Evolutionary conservation across 2,329 filamentous ascomycete genomes (phyloP).

Genomic region (Fragosphaeria purpurea): DNA sequence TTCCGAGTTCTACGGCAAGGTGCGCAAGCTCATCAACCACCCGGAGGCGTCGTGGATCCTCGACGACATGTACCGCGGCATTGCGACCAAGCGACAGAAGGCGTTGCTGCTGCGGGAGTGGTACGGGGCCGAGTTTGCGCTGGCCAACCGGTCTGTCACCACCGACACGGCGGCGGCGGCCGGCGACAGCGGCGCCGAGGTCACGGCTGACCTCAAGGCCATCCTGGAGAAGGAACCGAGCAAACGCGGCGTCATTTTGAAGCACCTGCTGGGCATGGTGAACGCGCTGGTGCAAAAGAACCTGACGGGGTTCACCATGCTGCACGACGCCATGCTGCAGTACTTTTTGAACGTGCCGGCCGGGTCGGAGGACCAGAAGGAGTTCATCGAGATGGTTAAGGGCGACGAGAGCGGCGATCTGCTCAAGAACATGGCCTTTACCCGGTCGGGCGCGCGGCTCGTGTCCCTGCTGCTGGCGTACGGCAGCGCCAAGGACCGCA

Average conservation of each 20-base stretch:
- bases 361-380: conserved; percentile 70
- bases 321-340: conserved; percentile 96
- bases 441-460: conserved; percentile 73
- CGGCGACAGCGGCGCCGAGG: conserved; percentile 36
- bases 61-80: conserved; percentile 87
- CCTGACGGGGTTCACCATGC: conserved; percentile 91
- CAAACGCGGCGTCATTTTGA: conserved; percentile 81
- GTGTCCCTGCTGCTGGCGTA: conserved; percentile 75
- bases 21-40: conserved; percentile 89
- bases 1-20: conserved; percentile 88
- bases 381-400: conserved; percentile 85
- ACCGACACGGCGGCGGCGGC: conserved; percentile 11
- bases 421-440: conserved; percentile 93
- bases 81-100: conserved; percentile 80
- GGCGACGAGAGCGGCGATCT: conserved; percentile 85
- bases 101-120: conserved; percentile 79
- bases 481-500: conserved; percentile 84
- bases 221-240: conserved; percentile 71
- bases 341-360: conserved; percentile 76
- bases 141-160: conserved; percentile 38
- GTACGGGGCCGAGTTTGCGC: conserved; percentile 88
- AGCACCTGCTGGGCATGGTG: conserved; percentile 74
- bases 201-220: conserved; percentile 58
- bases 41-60: conserved; percentile 95
- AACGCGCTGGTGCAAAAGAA: conserved; percentile 94